Percentiles rank a stretch among this genome's conserved stretches.
These are phyloP conservation scores for Sonneratia alba DNA, from an alignment of 345 rosid species.

Conservation along the genomic window DNA sequence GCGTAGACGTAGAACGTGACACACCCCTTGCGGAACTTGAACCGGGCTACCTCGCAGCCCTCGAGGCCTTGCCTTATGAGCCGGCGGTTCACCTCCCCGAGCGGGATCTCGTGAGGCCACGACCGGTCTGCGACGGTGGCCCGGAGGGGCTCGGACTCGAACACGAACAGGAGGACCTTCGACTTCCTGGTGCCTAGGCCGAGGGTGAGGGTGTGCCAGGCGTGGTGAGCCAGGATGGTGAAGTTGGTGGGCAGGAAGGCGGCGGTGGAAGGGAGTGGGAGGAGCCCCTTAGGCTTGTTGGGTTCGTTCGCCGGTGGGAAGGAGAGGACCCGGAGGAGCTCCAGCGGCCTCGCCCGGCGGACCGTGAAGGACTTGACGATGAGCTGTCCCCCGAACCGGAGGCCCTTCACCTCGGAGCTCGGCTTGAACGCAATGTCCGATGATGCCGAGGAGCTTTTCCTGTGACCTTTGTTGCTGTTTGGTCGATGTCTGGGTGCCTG, in stretches of 20 bases:
- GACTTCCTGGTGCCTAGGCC: conserved; percentile 90
- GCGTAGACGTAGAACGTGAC: conserved; percentile 92
- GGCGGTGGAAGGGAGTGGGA: conserved; percentile 62
- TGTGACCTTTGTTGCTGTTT: conserved; percentile 10
- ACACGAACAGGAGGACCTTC: conserved; percentile 65
- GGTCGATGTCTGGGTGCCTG: conserved; percentile 48
- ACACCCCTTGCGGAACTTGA: conserved; percentile 91
- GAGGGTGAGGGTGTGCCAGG: conserved; percentile 91
- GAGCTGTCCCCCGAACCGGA: conserved; percentile 82
- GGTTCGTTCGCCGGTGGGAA: conserved; percentile 32
- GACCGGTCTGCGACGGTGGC: conserved; percentile 32
- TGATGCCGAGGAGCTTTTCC: conserved; percentile 12
- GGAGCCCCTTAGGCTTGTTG: conserved; percentile 12
- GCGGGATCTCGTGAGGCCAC: conserved; percentile 82
- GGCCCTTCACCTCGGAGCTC: conserved; percentile 69
- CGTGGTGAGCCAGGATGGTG: conserved; percentile 91
- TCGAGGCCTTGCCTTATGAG: conserved; percentile 43
- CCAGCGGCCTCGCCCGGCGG: conserved; percentile 65
- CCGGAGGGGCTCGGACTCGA: conserved; percentile 69
- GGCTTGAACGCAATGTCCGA: conserved; percentile 73
- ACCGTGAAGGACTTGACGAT: conserved; percentile 90
- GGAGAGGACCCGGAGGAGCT: conserved; percentile 71
- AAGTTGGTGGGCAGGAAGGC: conserved; percentile 87
- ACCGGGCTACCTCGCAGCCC: conserved; percentile 82
- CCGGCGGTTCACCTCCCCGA: conserved; percentile 85